Conservation (phyloP, 1,139 yeast species). For the Zygoascus hellenicus region DNA sequence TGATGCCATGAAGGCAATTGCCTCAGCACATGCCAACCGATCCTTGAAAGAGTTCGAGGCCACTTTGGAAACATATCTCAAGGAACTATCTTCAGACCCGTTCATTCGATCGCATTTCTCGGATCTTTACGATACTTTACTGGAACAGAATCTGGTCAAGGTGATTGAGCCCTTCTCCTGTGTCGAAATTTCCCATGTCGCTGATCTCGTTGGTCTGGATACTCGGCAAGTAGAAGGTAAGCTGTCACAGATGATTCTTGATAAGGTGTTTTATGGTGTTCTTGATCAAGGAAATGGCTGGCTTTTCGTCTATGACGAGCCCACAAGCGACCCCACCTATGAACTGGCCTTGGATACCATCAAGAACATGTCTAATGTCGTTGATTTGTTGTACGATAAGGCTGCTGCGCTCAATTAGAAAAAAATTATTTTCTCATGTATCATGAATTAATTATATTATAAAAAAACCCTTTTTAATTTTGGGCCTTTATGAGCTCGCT, state of each 20-base stretch:
- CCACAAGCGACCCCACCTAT: slow-evolving; percentile 82
- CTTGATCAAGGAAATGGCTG: slow-evolving; percentile 98
- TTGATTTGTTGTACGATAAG: slow-evolving; percentile 87
- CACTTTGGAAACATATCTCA: slow-evolving; percentile 62
- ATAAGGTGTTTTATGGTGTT: slow-evolving; percentile 89
- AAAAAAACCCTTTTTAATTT: background rate
- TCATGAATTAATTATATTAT: background rate
- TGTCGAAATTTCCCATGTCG: slow-evolving; percentile 85
- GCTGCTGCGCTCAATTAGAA: slow-evolving; percentile 63
- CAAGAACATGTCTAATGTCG: slow-evolving; percentile 80
- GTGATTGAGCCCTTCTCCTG: slow-evolving; percentile 94
- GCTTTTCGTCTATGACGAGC: slow-evolving; percentile 87
- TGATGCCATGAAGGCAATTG: slow-evolving; percentile 93
- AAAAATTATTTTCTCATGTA: background rate
- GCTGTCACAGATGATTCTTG: slow-evolving; percentile 92
- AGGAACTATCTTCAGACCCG: slow-evolving; percentile 77
- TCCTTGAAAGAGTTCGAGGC: slow-evolving; percentile 86
- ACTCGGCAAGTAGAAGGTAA: slow-evolving; percentile 89
- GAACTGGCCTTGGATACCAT: slow-evolving; percentile 83
- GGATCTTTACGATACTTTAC: slow-evolving; percentile 84
- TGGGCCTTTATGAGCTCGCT: background rate
- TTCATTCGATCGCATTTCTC: slow-evolving; percentile 89
- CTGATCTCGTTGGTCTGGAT: slow-evolving; percentile 83
- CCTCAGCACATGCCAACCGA: slow-evolving; percentile 83
- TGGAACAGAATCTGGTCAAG: slow-evolving; percentile 89